Evolutionary conservation across 768 basidiomycete species (phyloP).

Genomic region (Pleurotus salmoneostramineus): DNA sequence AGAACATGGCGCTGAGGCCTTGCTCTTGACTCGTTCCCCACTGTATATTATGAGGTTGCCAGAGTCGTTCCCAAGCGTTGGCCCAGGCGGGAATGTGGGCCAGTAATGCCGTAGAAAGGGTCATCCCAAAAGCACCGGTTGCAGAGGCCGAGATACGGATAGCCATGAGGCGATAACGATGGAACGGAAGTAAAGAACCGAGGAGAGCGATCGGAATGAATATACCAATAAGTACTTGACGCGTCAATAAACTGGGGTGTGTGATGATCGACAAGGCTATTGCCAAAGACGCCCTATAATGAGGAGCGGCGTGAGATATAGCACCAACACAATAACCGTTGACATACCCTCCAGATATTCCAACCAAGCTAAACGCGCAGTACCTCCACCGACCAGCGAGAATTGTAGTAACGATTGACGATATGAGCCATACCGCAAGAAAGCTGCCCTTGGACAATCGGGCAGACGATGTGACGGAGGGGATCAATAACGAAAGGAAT

Average conservation of each 20-base stretch:
- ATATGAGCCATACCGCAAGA: conserved; percentile 56
- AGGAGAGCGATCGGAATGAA: conserved; percentile 28
- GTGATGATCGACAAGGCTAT: conserved; percentile 51
- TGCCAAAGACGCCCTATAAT: conserved; percentile 35
- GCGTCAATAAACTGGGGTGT: conserved; percentile 48
- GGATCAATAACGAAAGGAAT: conserved; percentile 55
- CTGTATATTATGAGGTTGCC: conserved; percentile 37
- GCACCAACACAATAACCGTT: not conserved
- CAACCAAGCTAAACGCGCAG: conserved; percentile 42
- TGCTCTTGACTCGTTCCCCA: conserved; percentile 59
- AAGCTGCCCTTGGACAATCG: conserved; percentile 43
- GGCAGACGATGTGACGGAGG: conserved; percentile 40
- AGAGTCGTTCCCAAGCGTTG: conserved; percentile 60
- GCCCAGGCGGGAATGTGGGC: conserved; percentile 49
- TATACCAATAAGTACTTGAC: conserved; percentile 36
- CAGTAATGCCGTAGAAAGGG: conserved; percentile 51
- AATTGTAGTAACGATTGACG: conserved; percentile 41
- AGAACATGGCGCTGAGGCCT: conserved; percentile 54
- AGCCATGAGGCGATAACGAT: conserved; percentile 37
- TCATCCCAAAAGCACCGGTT: conserved; percentile 54
- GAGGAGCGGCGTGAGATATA: not conserved
- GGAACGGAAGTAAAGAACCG: conserved; percentile 34
- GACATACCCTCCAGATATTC: conserved; percentile 51
- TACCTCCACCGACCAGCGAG: conserved; percentile 53
- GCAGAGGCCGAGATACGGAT: conserved; percentile 50